Conservation (phyloP, 169 alveolate genomes). For the Eimeria zaria region DNA sequence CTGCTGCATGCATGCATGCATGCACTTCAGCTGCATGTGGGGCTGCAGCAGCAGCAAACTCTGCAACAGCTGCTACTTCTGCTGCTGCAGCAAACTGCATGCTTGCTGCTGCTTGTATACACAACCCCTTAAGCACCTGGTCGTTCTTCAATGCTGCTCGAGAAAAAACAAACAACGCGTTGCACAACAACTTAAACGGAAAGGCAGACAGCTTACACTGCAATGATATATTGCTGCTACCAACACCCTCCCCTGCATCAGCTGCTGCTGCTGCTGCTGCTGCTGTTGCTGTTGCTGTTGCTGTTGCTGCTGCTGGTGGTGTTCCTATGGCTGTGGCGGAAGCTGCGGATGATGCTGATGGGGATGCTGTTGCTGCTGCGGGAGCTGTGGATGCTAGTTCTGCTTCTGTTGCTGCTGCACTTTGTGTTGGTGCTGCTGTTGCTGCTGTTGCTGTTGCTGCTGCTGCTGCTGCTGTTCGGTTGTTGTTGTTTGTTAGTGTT, state of each 20-base stretch:
- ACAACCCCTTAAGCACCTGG: not conserved
- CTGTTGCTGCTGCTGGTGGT: not conserved
- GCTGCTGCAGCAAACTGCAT: slow-evolving; percentile 21
- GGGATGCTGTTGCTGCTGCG: not conserved
- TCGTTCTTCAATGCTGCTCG: not conserved
- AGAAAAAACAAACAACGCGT: slow-evolving; percentile 30
- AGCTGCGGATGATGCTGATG: not conserved
- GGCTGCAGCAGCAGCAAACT: slow-evolving; percentile 10
- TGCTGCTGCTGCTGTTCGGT: not conserved
- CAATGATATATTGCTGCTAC: no score
- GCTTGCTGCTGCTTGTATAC: slow-evolving; percentile 14
- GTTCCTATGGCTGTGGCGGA: not conserved
- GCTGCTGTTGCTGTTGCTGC: not conserved
- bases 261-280: not conserved
- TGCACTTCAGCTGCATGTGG: not conserved
- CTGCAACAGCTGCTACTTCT: not conserved
- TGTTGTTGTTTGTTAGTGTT: not conserved
- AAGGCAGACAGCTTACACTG: not conserved
- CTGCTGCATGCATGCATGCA: slow-evolving; percentile 43
- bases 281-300: not conserved
- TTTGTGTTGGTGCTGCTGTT: not conserved
- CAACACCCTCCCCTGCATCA: not conserved
- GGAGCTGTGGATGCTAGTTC: not conserved
- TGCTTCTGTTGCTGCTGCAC: not conserved
- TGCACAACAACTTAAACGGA: not conserved